Base-by-base conservation (phyloP, 306 rosid genomes). In the Cercis canadensis region DNA sequence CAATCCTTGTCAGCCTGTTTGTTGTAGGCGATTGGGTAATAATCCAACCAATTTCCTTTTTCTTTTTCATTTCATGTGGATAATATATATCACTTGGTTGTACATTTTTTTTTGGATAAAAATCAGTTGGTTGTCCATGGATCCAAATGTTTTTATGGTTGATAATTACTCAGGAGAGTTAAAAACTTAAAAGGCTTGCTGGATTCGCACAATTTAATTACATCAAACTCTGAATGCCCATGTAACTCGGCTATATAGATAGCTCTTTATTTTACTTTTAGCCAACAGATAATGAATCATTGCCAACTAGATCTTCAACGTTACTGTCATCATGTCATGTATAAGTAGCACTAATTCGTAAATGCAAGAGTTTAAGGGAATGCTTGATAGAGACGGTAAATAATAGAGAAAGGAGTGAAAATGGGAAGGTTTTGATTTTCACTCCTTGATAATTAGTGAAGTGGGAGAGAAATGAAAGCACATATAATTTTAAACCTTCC, bases 21-120 rank as follows among this genome's bases (percentile, higher is more conserved):
- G 97, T 88, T 59, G 96, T 93, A 3, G 98, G 98, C 44, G 98
- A 93, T 74, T 90, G 98, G 98, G 98, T 93, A 93, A 69, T 72
- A 40, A 62, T 66, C 84, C 60, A 4, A 43, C 63, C 71, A 56
- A 60, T 65, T 74, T 62, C 36, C 57, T 46, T 10, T 8, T 44
- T 81, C 47, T 52, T 53, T 55, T 70, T 66, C 45, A 18, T 60
- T 55, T 67, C 34, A 55, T 14, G 49, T 41, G 54, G 76, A 59
- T 43, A 41, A 14, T 69, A 21, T 55, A 9, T 53, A 60, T 72
- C 14, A 50, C 57, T 52, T 65, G 33, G 46, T 31, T 70, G 51
- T 52, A 31, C 29, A 24, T 24, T 24, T 24, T 24, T 24, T 24
- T 24, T 24, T 1, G 29, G 29, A 24, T 24, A 24, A 24, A 24